phyloP scores from a whole-genome alignment of 352 stramenopile genomes.

The Phytophthora citricola region DNA sequence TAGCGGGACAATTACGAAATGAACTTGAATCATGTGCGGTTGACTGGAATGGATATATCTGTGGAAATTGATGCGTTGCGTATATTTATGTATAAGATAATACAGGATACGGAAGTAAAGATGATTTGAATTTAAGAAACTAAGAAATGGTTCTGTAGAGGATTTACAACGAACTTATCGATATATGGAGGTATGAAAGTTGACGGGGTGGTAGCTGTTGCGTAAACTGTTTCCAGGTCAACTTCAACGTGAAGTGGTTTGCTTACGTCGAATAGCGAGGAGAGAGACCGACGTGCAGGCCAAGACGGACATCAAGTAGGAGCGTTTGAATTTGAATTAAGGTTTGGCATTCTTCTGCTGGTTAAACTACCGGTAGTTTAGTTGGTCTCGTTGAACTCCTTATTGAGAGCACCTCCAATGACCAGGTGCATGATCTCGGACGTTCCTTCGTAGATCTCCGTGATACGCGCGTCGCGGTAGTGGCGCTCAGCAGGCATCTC shows the following conservation, averaged over 20 bases:
- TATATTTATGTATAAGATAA: neutral
- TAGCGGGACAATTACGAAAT: constrained; percentile 22
- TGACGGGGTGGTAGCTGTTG: constrained; percentile 9
- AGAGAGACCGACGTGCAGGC: constrained; percentile 7
- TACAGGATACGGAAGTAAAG: neutral
- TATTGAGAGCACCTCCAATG: constrained; percentile 95
- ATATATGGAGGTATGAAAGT: neutral
- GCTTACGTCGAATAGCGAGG: constrained; percentile 25
- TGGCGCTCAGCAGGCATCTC: constrained; percentile 98
- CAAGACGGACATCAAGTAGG: neutral
- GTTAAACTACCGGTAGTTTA: constrained; percentile 27
- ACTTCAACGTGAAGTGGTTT: constrained; percentile 29
- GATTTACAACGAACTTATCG: neutral
- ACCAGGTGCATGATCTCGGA: constrained; percentile 98
- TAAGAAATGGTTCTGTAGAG: neutral
- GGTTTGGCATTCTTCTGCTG: neutral
- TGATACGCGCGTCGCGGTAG: constrained; percentile 98
- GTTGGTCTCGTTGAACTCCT: constrained; percentile 91
- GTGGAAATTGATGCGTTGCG: neutral
- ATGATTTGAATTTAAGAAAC: neutral
- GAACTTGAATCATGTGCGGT: constrained; percentile 6
- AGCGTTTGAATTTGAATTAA: constrained; percentile 9
- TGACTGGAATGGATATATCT: neutral
- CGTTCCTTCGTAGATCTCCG: constrained; percentile 98
- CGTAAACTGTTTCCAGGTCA: constrained; percentile 23